Base-by-base conservation (phyloP, 176 grass and related monocot genomes). In the Alloteropsis semialata region DNA sequence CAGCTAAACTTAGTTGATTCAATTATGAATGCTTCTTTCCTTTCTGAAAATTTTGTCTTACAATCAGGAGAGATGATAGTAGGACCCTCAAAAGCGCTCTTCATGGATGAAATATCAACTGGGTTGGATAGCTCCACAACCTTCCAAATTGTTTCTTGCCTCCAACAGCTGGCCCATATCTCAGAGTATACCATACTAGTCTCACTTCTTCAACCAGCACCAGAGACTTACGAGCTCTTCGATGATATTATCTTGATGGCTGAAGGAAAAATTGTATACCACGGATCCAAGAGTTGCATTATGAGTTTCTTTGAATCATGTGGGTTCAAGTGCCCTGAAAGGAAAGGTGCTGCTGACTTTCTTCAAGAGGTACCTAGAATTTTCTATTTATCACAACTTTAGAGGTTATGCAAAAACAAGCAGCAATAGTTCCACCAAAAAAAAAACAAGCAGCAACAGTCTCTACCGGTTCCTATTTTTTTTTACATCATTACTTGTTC, bases 31-130 rank as follows among this genome's bases (percentile, higher is more conserved):
- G 54, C 10, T 77, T 75, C 38, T 27, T 51, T 57, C 37, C 38
- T 81, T 59, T 60, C 44, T 80, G 15, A 64, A 55, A 57, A 58
- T 43, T 48, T 16, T 77, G 3, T 84, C 58, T 39, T 69, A 64
- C 13, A 19, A 74, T 28, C 84, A 94, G 90, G 90, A 51, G 94
- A 97, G 85, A 92, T 97, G 88, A 90, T 97, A 82, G 86, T 94
- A 22, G 92, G 94, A 18, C 94, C 94, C 16, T 89, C 87, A 74
- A 97, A 82, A 80, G 89, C 76, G 15, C 87, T 97, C 32, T 87
- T 97, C 54, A 97, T 97, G 94, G 94, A 97, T 87, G 94, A 97
- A 85, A 97, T 97, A 81, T 97, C 94, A 82, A 92, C 89, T 46
- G 92, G 94, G 42, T 62, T 97, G 50, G 94, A 97, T 24, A 94